Conservation (phyloP, 2,329 filamentous ascomycete species). For the Xylaria sp. region DNA sequence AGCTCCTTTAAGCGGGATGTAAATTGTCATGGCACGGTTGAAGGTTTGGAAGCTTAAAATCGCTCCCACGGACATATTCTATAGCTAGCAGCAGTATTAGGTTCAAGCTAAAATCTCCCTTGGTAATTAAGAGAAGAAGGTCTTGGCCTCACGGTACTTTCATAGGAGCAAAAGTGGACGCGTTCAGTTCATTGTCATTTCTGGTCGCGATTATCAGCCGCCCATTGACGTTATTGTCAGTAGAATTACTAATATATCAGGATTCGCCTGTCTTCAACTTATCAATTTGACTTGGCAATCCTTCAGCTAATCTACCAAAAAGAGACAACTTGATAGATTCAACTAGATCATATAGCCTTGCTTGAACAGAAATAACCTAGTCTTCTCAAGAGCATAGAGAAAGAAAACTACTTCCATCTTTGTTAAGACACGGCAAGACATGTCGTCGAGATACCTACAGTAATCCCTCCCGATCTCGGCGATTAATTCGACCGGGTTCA, state of each 20-base stretch:
- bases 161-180: not conserved
- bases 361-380: not conserved
- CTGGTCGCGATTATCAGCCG: not conserved
- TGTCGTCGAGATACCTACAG: constrained; percentile 7
- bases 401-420: not conserved
- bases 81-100: constrained; percentile 12
- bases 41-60: not conserved
- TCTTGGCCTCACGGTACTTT: not conserved
- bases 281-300: not conserved
- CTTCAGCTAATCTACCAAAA: not conserved
- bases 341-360: too few relatives aligned
- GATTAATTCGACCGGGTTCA: constrained; percentile 36
- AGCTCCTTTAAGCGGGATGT: not conserved
- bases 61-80: not conserved
- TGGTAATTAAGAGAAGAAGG: not conserved
- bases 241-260: not conserved
- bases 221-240: not conserved
- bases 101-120: constrained; percentile 11
- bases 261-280: too few relatives aligned
- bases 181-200: not conserved
- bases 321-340: too few relatives aligned
- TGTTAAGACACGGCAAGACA: constrained; percentile 3
- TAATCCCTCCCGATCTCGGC: constrained; percentile 12
- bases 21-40: constrained; percentile 12
- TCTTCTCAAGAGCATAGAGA: too few relatives aligned